These are phyloP conservation scores for Botrytis porri DNA, from an alignment of 2,329 filamentous ascomycete species.

Conservation along the genomic window DNA sequence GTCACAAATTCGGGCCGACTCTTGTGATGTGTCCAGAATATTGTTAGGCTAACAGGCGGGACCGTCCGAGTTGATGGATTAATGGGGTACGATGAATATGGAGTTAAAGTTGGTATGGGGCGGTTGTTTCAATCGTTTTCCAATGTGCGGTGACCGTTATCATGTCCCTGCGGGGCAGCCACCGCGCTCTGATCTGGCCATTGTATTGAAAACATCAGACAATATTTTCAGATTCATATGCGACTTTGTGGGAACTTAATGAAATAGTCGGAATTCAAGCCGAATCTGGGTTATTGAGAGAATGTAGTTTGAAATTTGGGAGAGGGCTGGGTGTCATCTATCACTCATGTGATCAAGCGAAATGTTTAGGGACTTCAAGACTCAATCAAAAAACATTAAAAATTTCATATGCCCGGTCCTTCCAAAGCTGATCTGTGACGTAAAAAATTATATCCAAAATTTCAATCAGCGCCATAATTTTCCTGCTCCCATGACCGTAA, in stretches of 20 bases:
- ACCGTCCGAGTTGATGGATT: neutral
- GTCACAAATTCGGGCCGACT: neutral
- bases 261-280: neutral
- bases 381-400: neutral
- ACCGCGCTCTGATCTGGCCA: neutral
- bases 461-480: neutral
- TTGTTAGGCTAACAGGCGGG: neutral
- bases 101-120: neutral
- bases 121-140: neutral
- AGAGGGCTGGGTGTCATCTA: neutral
- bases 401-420: neutral
- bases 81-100: neutral
- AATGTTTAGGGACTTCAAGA: neutral
- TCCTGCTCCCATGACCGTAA: neutral
- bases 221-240: neutral
- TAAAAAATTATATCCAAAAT: neutral
- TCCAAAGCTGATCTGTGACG: neutral
- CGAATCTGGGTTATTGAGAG: too few relatives aligned
- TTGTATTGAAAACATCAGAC: neutral
- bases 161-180: neutral
- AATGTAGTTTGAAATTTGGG: neutral
- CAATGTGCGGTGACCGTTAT: neutral
- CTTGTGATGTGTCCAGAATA: neutral
- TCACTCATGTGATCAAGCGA: neutral
- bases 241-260: neutral